A percentile compares a stretch with the other conserved stretches of the same genome.
These are phyloP conservation scores for Canavalia ensiformis DNA, from an alignment of 306 rosid genomes.

Conservation along the genomic window DNA sequence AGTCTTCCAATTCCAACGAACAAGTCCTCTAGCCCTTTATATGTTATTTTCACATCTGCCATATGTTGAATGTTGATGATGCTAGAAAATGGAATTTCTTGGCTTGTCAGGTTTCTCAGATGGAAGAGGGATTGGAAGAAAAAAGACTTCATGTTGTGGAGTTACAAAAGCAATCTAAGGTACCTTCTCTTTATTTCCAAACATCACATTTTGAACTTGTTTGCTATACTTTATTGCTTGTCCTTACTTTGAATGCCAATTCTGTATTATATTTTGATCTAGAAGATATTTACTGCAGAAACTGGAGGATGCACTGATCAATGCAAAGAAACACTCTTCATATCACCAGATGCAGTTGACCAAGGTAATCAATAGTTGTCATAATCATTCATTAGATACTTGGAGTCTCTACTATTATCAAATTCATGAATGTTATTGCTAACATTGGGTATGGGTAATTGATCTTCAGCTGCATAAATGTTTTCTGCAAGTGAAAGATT, in stretches of 20 bases:
- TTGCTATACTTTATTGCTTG: constrained; percentile 25
- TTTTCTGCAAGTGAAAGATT: constrained; percentile 69
- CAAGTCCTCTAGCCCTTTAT: constrained; percentile 4
- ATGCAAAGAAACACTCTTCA: constrained; percentile 78
- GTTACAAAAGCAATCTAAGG: constrained; percentile 81
- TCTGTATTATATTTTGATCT: constrained; percentile 41
- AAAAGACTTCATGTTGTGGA: constrained; percentile 55
- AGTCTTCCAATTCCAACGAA: constrained; percentile 24
- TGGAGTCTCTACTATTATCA: constrained; percentile 4
- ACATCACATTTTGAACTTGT: constrained; percentile 34
- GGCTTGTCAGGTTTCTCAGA: constrained; percentile 65
- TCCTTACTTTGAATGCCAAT: constrained; percentile 19
- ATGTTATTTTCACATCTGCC: constrained; percentile 29
- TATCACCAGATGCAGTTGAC: constrained; percentile 69
- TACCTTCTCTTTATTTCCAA: constrained; percentile 30
- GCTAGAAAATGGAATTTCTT: constrained; percentile 45
- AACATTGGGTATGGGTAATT: constrained; percentile 44
- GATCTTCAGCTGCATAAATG: constrained; percentile 78
- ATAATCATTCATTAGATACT: constrained; percentile 19
- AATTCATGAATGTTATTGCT: constrained; percentile 42
- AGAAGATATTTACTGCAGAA: constrained; percentile 64
- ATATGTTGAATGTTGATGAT: constrained; percentile 43
- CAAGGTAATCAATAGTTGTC: constrained; percentile 64
- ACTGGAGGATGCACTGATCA: constrained; percentile 85
- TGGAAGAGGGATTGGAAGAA: constrained; percentile 64